These are phyloP conservation scores for Tephrocybe sp. DNA, from an alignment of 768 basidiomycete species.

Conservation along the genomic window DNA sequence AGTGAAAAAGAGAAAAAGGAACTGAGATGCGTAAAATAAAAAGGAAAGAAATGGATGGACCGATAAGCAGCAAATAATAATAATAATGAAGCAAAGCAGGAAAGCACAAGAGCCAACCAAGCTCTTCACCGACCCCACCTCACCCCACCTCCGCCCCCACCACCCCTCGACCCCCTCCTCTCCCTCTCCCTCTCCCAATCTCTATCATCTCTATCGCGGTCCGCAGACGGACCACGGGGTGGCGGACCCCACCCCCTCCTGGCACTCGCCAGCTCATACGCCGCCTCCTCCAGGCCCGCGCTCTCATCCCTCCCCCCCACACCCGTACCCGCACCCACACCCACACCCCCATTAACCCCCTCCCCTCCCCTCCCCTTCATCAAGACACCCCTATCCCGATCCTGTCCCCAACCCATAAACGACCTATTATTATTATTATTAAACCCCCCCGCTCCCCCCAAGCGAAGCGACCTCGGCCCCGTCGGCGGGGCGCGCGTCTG, in stretches of 20 bases:
- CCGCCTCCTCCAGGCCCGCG: constrained; percentile 32
- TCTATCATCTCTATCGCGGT: constrained; percentile 47
- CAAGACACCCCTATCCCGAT: too few species aligned
- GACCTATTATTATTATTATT: background rate
- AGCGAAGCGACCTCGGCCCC: constrained; percentile 6
- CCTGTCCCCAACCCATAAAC: too few species aligned
- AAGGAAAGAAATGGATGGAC: background rate
- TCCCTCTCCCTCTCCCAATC: constrained; percentile 31
- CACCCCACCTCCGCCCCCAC: background rate
- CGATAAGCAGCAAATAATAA: background rate
- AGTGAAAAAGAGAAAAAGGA: background rate
- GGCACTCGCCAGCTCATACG: constrained; percentile 29
- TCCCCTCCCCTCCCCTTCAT: background rate
- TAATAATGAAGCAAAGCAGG: constrained; percentile 1
- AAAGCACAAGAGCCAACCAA: background rate
- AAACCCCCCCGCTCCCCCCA: background rate
- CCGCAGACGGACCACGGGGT: constrained; percentile 52
- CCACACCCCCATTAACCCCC: background rate
- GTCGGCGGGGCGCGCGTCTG: constrained; percentile 13
- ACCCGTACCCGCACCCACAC: background rate
- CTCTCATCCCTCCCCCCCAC: constrained; percentile 6
- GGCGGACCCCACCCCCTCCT: constrained; percentile 32
- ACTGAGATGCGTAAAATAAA: background rate
- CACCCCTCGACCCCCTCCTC: background rate
- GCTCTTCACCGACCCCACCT: constrained; percentile 1